Percentiles rank a stretch among this genome's conserved stretches.
phyloP scores from a whole-genome alignment of 1,284 basidiomycete genomes.

The Volvariella volvacea region DNA sequence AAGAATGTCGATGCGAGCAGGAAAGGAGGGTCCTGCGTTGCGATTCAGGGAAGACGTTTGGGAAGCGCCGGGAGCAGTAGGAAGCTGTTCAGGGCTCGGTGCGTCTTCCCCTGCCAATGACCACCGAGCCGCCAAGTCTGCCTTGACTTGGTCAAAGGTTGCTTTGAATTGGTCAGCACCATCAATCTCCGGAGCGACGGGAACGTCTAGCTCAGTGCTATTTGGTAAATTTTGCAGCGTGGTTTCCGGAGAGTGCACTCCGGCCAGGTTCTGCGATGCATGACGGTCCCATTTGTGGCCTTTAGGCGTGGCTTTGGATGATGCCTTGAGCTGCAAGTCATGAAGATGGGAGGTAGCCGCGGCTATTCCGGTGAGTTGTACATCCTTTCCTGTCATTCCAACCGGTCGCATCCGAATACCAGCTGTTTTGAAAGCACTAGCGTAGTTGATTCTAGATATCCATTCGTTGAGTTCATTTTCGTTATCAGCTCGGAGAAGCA shows the following conservation, averaged over 20 bases:
- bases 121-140: slow-evolving; percentile 57
- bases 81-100: background rate
- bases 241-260: slow-evolving; percentile 30
- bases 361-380: slow-evolving; percentile 74
- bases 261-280: slow-evolving; percentile 30
- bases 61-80: background rate
- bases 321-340: slow-evolving; percentile 40
- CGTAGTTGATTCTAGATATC: slow-evolving; percentile 93
- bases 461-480: slow-evolving; percentile 84
- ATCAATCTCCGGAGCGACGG: slow-evolving; percentile 44
- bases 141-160: slow-evolving; percentile 82
- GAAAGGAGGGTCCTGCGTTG: slow-evolving; percentile 9
- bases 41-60: background rate
- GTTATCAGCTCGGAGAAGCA: slow-evolving; percentile 71
- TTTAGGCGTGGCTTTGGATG: slow-evolving; percentile 24
- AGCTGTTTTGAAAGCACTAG: slow-evolving; percentile 83
- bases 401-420: slow-evolving; percentile 80
- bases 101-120: slow-evolving; percentile 18
- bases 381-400: slow-evolving; percentile 63
- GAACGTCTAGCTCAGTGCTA: slow-evolving; percentile 24
- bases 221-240: slow-evolving; percentile 16
- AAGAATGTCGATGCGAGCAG: slow-evolving; percentile 53
- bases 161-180: slow-evolving; percentile 65
- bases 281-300: slow-evolving; percentile 38
- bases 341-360: slow-evolving; percentile 78